phyloP scores from a whole-genome alignment of 805 yeast genomes.

The Lipomyces mesembrius region DNA sequence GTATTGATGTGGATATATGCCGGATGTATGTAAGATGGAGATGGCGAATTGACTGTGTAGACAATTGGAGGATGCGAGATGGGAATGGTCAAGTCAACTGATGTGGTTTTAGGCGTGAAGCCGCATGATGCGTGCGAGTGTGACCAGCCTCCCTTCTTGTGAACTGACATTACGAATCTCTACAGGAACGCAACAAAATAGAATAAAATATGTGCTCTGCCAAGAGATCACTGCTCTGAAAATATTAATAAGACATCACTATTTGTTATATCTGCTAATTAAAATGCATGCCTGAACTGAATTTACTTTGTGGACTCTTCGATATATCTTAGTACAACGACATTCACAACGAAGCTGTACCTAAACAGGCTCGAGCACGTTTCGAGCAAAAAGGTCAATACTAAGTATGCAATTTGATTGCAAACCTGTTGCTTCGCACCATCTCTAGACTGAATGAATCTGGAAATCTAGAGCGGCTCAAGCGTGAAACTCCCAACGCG shows the following conservation, averaged over 20 bases:
- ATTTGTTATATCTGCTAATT: neutral
- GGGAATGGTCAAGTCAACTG: too few species aligned
- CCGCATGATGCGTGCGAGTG: constrained; percentile 1
- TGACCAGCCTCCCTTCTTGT: too few species aligned
- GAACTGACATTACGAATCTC: too few species aligned
- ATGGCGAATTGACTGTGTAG: neutral
- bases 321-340: neutral
- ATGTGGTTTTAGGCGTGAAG: neutral
- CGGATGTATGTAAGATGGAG: neutral
- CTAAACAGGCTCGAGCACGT: neutral
- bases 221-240: neutral
- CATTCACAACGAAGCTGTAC: neutral
- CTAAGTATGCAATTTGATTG: too few species aligned
- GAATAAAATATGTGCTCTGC: too few species aligned
- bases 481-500: too few species aligned
- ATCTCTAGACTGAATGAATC: too few species aligned
- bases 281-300: neutral
- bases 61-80: neutral
- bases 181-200: neutral
- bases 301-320: neutral
- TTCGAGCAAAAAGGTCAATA: neutral
- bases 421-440: too few species aligned
- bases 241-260: too few species aligned
- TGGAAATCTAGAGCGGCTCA: too few species aligned
- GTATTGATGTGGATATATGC: neutral